phyloP scores from a whole-genome alignment of 805 yeast species.

The Monosporozyma yasuniensis region DNA sequence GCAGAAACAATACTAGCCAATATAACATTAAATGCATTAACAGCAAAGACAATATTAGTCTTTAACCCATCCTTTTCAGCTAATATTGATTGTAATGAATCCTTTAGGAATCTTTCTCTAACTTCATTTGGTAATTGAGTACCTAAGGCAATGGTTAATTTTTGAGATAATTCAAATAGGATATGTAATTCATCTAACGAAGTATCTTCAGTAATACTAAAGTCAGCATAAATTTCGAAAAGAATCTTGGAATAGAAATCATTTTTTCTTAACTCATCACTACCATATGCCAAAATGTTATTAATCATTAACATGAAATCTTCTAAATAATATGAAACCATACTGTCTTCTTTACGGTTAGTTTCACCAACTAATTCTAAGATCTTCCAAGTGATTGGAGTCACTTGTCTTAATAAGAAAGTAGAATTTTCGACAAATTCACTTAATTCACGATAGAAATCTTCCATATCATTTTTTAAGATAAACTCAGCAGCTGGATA shows the following conservation, averaged over 20 bases:
- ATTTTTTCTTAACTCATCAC: conserved; percentile 39
- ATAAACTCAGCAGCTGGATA: conserved; percentile 63
- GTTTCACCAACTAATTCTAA: conserved; percentile 42
- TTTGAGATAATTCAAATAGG: conserved; percentile 58
- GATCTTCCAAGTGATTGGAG: conserved; percentile 68
- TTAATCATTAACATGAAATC: conserved; percentile 68
- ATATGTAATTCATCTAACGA: conserved; percentile 48
- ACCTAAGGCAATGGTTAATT: conserved; percentile 51
- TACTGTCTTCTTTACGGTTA: conserved; percentile 33
- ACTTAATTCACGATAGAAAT: conserved; percentile 67
- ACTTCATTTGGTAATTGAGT: conserved; percentile 35
- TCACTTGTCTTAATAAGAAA: conserved; percentile 47
- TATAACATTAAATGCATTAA: conserved; percentile 42
- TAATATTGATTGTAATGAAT: conserved; percentile 32
- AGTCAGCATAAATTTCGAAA: conserved; percentile 40
- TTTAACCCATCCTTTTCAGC: conserved; percentile 20
- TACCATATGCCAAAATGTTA: conserved; percentile 60
- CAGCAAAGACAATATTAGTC: conserved; percentile 25
- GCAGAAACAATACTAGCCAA: conserved; percentile 57
- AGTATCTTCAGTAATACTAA: conserved; percentile 37
- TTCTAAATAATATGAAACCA: conserved; percentile 60
- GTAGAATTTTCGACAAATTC: conserved; percentile 67
- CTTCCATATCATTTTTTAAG: conserved; percentile 55
- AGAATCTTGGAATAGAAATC: conserved; percentile 42
- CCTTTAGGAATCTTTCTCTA: conserved; percentile 38